A percentile compares a stretch with the other conserved stretches of the same genome.
phyloP scores from a whole-genome alignment of 805 yeast genomes.

The Ogataea glucozyma region DNA sequence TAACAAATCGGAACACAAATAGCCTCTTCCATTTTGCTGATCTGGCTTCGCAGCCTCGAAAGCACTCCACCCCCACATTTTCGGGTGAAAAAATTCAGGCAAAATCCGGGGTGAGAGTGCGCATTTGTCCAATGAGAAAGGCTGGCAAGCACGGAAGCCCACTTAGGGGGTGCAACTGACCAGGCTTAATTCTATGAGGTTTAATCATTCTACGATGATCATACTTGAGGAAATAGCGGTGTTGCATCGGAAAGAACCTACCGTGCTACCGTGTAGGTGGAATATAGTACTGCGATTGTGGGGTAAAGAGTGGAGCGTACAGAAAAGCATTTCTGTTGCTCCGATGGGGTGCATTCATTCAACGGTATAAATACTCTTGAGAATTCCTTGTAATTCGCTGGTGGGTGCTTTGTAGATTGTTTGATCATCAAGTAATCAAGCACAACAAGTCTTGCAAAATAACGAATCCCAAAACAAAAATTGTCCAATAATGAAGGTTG shows the following conservation, averaged over 20 bases:
- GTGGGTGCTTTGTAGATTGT: not conserved
- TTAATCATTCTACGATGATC: not conserved
- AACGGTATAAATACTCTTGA: slow-evolving; percentile 3
- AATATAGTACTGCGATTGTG: not conserved
- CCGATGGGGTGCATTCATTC: too few relatives aligned
- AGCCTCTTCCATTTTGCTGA: slow-evolving; percentile 17
- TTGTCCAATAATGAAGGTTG: slow-evolving; percentile 40
- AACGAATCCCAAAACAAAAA: not conserved
- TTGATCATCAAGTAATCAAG: not conserved
- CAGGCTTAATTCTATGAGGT: too few relatives aligned
- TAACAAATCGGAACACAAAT: slow-evolving; percentile 24
- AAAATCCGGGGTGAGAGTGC: slow-evolving; percentile 21
- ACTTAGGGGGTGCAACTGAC: too few relatives aligned
- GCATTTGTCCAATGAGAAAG: slow-evolving; percentile 15
- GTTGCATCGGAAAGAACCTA: slow-evolving; percentile 3
- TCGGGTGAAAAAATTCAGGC: slow-evolving; percentile 6
- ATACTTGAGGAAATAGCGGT: slow-evolving; percentile 4
- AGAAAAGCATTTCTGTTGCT: not conserved
- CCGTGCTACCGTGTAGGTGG: slow-evolving; percentile 2
- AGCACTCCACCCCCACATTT: slow-evolving; percentile 18
- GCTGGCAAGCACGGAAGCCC: slow-evolving; percentile 24
- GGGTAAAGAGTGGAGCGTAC: slow-evolving; percentile 6
- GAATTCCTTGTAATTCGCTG: not conserved
- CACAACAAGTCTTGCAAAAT: not conserved
- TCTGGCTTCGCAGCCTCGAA: slow-evolving; percentile 9